phyloP scores from a whole-genome alignment of 2,329 filamentous ascomycete species.

The Oidium heveae region DNA sequence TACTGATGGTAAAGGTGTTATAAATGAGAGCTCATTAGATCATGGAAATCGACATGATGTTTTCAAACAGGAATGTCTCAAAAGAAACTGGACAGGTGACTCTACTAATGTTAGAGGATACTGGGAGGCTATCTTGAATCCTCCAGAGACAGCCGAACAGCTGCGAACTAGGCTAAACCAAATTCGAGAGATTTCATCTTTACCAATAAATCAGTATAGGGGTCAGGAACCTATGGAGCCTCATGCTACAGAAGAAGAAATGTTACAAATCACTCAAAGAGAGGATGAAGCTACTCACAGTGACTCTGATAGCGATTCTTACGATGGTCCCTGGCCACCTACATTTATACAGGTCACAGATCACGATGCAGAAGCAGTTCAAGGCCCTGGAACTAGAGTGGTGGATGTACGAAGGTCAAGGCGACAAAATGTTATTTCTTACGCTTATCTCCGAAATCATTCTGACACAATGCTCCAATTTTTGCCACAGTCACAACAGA shows the following conservation, averaged over 20 bases:
- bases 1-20: constrained; percentile 29
- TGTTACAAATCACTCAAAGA: neutral
- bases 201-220: neutral
- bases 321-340: constrained; percentile 8
- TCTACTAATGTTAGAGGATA: constrained; percentile 5
- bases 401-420: constrained; percentile 6
- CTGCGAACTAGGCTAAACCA: constrained; percentile 6
- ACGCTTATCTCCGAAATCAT: constrained; percentile 8
- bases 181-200: constrained; percentile 4
- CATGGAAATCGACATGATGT: constrained; percentile 34
- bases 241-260: neutral
- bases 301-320: constrained; percentile 3
- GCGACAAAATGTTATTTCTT: constrained; percentile 8
- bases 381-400: constrained; percentile 8
- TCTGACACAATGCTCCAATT: neutral
- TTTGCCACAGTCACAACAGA: neutral
- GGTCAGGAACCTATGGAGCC: neutral
- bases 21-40: constrained; percentile 34
- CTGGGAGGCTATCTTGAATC: constrained; percentile 11
- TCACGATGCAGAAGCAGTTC: constrained; percentile 11
- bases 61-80: constrained; percentile 17
- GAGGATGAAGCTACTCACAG: constrained; percentile 2
- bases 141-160: constrained; percentile 8
- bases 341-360: constrained; percentile 9
- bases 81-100: constrained; percentile 12